Evolutionary conservation across 768 basidiomycete species (phyloP).

Genomic region (Boletus fagicola): DNA sequence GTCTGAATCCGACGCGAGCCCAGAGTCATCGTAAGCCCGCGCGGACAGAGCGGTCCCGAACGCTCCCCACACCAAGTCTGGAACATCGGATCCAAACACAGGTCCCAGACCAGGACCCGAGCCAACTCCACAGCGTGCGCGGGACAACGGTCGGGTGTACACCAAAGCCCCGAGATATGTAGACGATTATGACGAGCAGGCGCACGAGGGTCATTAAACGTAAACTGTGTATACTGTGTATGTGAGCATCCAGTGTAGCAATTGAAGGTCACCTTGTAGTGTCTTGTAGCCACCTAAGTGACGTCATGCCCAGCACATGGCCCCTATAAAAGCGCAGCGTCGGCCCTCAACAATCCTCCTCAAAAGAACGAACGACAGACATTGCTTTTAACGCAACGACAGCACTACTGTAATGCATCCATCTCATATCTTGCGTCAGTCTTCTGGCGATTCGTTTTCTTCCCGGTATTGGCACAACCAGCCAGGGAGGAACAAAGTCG

Average conservation of each 20-base stretch:
- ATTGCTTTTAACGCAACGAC: not conserved
- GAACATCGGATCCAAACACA: not conserved
- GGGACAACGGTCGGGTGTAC: not conserved
- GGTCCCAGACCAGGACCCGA: not conserved
- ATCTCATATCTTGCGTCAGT: slow-evolving; percentile 23
- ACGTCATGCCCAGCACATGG: slow-evolving; percentile 25
- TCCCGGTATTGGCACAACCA: slow-evolving; percentile 36
- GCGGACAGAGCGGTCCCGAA: not conserved
- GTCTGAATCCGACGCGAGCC: not conserved
- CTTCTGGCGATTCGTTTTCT: slow-evolving; percentile 27
- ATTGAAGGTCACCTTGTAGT: too few relatives aligned
- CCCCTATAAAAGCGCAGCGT: slow-evolving; percentile 25
- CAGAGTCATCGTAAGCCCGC: not conserved
- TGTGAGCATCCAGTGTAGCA: too few relatives aligned
- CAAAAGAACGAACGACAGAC: not conserved
- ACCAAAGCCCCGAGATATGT: not conserved
- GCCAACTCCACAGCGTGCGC: not conserved
- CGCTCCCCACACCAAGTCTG: not conserved
- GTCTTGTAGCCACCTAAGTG: slow-evolving; percentile 6
- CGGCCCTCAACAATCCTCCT: slow-evolving; percentile 17
- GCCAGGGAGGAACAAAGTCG: slow-evolving; percentile 33
- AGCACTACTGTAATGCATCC: slow-evolving; percentile 19
- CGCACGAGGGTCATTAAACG: too few relatives aligned
- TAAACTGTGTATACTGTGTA: too few relatives aligned
- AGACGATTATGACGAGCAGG: not conserved